Percentiles rank a stretch among this genome's conserved stretches.
phyloP scores from a whole-genome alignment of 2,329 filamentous ascomycete species.

The Colletotrichum lini region DNA sequence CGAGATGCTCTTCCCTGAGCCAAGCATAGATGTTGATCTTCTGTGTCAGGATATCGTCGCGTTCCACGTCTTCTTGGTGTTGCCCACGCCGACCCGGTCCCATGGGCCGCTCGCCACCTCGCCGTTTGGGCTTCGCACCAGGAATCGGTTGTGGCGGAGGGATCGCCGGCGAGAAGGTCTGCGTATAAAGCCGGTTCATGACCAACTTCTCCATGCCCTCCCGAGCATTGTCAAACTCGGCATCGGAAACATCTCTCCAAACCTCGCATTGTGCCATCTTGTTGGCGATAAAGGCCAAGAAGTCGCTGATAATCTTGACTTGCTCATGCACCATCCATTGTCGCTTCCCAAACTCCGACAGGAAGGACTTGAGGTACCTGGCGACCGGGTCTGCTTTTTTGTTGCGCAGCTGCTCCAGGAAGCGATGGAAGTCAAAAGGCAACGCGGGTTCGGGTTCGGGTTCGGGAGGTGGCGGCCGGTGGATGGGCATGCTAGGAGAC shows the following conservation, averaged over 20 bases:
- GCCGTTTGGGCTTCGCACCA: slow-evolving; percentile 76
- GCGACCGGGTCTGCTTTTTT: slow-evolving; percentile 98
- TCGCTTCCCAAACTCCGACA: slow-evolving; percentile 94
- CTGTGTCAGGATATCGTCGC: slow-evolving; percentile 94
- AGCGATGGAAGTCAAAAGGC: slow-evolving; percentile 97
- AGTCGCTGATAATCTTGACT: slow-evolving; percentile 98
- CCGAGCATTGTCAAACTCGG: slow-evolving; percentile 97
- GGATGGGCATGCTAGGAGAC: slow-evolving; percentile 65
- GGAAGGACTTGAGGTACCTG: slow-evolving; percentile 93
- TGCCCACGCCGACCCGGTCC: slow-evolving; percentile 92
- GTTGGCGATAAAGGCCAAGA: slow-evolving; percentile 95
- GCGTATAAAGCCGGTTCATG: slow-evolving; percentile 96
- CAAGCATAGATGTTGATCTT: slow-evolving; percentile 98
- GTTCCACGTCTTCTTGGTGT: slow-evolving; percentile 97
- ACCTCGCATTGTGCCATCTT: slow-evolving; percentile 99
- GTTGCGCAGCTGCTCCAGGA: slow-evolving; percentile 94
- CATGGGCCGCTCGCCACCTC: slow-evolving; percentile 76
- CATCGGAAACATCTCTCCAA: slow-evolving; percentile 95
- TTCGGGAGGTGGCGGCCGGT: slow-evolving; percentile 79
- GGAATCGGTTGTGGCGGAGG: slow-evolving; percentile 82
- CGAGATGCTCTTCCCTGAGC: slow-evolving; percentile 93
- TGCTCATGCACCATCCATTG: slow-evolving; percentile 99
- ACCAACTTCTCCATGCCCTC: slow-evolving; percentile 99
- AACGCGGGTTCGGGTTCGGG: slow-evolving; percentile 85
- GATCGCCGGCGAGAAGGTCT: slow-evolving; percentile 97